Evolutionary conservation across 2,329 filamentous ascomycete species (phyloP), one percentile per base, ranked within the genome.

Genomic region (Botryosphaeria agaves): DNA sequence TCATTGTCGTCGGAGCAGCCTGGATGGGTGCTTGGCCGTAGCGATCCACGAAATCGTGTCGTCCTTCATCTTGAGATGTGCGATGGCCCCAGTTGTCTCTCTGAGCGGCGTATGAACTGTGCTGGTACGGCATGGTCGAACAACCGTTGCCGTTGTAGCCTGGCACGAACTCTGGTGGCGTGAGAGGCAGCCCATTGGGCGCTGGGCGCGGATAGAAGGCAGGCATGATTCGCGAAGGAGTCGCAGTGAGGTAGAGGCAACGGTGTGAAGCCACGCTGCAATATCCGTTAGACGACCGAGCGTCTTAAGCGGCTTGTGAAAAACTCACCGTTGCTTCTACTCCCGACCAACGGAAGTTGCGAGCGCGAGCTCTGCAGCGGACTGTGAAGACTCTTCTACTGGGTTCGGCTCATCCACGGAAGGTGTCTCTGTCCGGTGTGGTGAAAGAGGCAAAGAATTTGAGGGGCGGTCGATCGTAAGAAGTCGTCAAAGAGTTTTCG

Each of bases 131-230:
- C 48, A 61, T 56, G 32, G 49, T 49, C 42, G 51, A 55, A 36
- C 56, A 61, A 23, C 51, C 53, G 36, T 53, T 55, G 24, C 26
- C 35, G 38, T 54, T 47, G 43, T 55, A 56, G 39, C 44, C 55
- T 21, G 55, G 52, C 25, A 56, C 46, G 37, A 56, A 59, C 41
- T 64, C 61, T 35, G 61, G 61, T 7, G 62, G 61, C 29, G 62
- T 64, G 36, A 62, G 53, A 36, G 57, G 58, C 28, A 59, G 46
- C 34, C 50, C 47, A 36, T 52, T 47, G 32, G 52, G 51, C 49
- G 55, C 46, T 36, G 52, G 47, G 34, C 57, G 52, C 30, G 56
- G 54, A 42, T 63, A 63, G 47, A 63, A 63, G 43, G 59, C 57
- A 41, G 61, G 61, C 62, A 66, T 66, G 48, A 42, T 55, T 47